These are phyloP conservation scores for Cokeromyces recurvatus DNA, from an alignment of 371 early-diverging fungal species.

Conservation along the genomic window DNA sequence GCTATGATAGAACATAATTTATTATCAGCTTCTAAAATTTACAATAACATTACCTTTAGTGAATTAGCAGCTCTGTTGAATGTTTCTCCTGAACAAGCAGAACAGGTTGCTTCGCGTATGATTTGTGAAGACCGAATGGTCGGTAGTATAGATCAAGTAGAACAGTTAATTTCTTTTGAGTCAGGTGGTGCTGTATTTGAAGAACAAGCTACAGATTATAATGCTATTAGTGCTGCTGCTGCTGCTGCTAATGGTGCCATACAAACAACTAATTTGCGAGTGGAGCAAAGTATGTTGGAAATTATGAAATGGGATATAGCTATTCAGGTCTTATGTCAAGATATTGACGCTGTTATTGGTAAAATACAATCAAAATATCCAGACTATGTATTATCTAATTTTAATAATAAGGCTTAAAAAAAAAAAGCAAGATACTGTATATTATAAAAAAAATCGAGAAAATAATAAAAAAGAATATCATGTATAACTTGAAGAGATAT, in stretches of 20 bases:
- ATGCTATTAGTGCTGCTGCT: slow-evolving; percentile 25
- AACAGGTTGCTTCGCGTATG: slow-evolving; percentile 81
- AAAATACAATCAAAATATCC: slow-evolving; percentile 54
- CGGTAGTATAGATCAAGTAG: slow-evolving; percentile 90
- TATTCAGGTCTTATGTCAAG: slow-evolving; percentile 57
- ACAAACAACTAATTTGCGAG: slow-evolving; percentile 20
- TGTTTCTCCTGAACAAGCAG: slow-evolving; percentile 78
- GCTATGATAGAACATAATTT: slow-evolving; percentile 95
- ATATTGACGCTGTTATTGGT: slow-evolving; percentile 53
- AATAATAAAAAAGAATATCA: too few species aligned
- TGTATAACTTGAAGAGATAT: too few species aligned
- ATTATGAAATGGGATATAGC: slow-evolving; percentile 58
- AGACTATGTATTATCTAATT: slow-evolving; percentile 26
- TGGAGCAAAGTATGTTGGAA: slow-evolving; percentile 46
- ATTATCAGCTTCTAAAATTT: slow-evolving; percentile 79
- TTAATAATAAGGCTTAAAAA: background rate
- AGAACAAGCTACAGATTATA: slow-evolving; percentile 19
- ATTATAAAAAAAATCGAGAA: too few species aligned
- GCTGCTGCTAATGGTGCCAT: slow-evolving; percentile 27
- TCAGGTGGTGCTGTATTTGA: slow-evolving; percentile 47
- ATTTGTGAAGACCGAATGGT: slow-evolving; percentile 85
- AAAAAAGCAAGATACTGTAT: too few species aligned
- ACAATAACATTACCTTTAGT: slow-evolving; percentile 82
- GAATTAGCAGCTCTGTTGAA: slow-evolving; percentile 78
- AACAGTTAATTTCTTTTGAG: slow-evolving; percentile 77